Evolutionary conservation across 495 filamentous ascomycete genomes (phyloP), one percentile per base, ranked within the genome.

Genomic region (Penicillium riverlandense): DNA sequence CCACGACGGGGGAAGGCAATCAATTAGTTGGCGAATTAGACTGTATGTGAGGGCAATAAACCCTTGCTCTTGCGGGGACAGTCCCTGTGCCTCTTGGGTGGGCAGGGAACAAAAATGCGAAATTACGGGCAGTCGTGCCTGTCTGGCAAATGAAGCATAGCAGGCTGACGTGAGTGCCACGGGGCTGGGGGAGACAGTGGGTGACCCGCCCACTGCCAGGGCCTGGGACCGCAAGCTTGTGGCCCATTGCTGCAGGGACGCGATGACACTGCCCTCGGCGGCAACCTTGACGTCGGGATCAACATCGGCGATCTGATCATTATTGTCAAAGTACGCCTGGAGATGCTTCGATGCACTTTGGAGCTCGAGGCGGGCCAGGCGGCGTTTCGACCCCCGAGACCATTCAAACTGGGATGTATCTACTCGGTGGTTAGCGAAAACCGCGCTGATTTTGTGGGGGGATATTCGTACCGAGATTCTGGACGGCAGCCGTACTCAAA

Each of bases 11-110:
- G 69, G 71, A 12, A 70, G 49, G 31, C 58, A 58, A 43, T 74
- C 67, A 30, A 74, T 64, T 44, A 74, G 48, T 43, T 74, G 70
- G n/a, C 69, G 65, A 13, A 74, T 72, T n/a, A 74, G 42, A 39
- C 69, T 70, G 44, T 75, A 74, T 1, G 64, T 63, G 28, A 75
- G 59, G 6, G 65, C 61, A 10, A 75, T 60, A 2, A 75, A 57
- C 1, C 65, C 66, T 32, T 60, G 57, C 39, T 65, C 54, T 30
- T 61, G 65, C 3, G 49, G 35, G 1, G 57, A 66, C 47, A 59
- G 52, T 12, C 54, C 63, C 32, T 49, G 40, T 1, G 43, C 45
- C n/a, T 48, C 48, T 15, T 56, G 39, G 7, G 43, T 43, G 6
- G 64, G 60, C 2, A 70, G 56, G 32, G 56, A 47, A 38, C 69